phyloP scores from a whole-genome alignment of 805 yeast species.

The Candida pini region DNA sequence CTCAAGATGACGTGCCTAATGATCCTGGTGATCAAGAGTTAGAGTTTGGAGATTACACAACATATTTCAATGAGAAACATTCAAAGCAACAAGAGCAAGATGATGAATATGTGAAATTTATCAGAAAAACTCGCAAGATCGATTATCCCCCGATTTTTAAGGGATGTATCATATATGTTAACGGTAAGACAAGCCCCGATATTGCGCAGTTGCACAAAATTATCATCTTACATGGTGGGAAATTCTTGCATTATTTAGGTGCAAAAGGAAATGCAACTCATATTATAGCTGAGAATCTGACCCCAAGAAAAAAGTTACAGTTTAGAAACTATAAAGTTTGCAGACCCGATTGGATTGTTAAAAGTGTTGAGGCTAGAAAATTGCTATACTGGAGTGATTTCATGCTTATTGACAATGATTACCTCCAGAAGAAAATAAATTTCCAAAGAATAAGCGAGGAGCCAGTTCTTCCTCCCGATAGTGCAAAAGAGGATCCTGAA shows the following conservation, averaged over 20 bases:
- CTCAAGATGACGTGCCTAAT: constrained; percentile 13
- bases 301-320: constrained; percentile 68
- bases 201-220: constrained; percentile 63
- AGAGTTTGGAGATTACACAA: constrained; percentile 60
- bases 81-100: constrained; percentile 58
- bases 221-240: constrained; percentile 77
- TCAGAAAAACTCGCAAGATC: constrained; percentile 29
- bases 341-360: constrained; percentile 74
- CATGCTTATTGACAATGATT: constrained; percentile 44
- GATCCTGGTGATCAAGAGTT: constrained; percentile 32
- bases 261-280: constrained; percentile 78
- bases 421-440: constrained; percentile 45
- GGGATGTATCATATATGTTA: constrained; percentile 69
- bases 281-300: constrained; percentile 70
- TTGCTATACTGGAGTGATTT: constrained; percentile 70
- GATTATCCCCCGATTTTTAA: constrained; percentile 43
- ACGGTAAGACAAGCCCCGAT: constrained; percentile 86
- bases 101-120: constrained; percentile 45
- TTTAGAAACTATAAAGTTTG: constrained; percentile 71
- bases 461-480: constrained; percentile 4
- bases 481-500: background rate
- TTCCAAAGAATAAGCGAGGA: constrained; percentile 11
- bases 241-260: constrained; percentile 58
- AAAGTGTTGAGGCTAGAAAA: constrained; percentile 44
- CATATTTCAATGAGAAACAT: constrained; percentile 58